A percentile compares a stretch with the other conserved stretches of the same genome.
Evolutionary conservation across 1,139 yeast species (phyloP).

Genomic region (Eremothecium coryli): DNA sequence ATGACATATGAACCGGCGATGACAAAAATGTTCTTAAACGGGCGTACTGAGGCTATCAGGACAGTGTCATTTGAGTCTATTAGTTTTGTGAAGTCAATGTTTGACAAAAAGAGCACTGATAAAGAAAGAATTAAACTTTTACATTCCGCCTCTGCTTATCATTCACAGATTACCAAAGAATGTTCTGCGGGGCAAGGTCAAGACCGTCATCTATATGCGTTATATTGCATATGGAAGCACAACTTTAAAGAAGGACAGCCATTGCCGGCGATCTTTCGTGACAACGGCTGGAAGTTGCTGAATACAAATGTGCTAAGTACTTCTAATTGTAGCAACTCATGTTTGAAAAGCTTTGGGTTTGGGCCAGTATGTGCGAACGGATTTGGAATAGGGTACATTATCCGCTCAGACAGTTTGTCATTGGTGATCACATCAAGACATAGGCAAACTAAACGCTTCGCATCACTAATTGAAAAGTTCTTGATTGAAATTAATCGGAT

Average conservation of each 20-base stretch:
- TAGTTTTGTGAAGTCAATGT: constrained; percentile 73
- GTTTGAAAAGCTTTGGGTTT: constrained; percentile 78
- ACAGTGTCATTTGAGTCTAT: constrained; percentile 76
- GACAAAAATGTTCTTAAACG: constrained; percentile 82
- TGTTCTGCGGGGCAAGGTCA: constrained; percentile 77
- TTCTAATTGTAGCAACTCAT: constrained; percentile 76
- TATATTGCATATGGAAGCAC: constrained; percentile 83
- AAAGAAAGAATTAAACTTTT: constrained; percentile 53
- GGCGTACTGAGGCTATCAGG: constrained; percentile 86
- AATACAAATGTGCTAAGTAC: constrained; percentile 60
- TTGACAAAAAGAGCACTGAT: constrained; percentile 56
- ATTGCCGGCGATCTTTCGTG: constrained; percentile 63
- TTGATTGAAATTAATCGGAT: constrained; percentile 25
- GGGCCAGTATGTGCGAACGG: constrained; percentile 91
- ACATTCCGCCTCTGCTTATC: constrained; percentile 61
- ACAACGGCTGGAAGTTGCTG: constrained; percentile 63
- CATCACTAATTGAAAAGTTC: constrained; percentile 31
- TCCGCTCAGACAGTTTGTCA: constrained; percentile 75
- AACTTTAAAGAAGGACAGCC: constrained; percentile 42
- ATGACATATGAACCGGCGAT: constrained; percentile 94
- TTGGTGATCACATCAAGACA: constrained; percentile 86
- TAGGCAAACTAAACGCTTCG: constrained; percentile 76
- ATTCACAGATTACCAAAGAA: constrained; percentile 56
- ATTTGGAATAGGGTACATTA: constrained; percentile 84
- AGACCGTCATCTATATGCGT: constrained; percentile 81